A percentile compares a stretch with the other conserved stretches of the same genome.
These are phyloP conservation scores for Manihot esculenta DNA, from an alignment of 441 rosid genomes.

Conservation along the genomic window DNA sequence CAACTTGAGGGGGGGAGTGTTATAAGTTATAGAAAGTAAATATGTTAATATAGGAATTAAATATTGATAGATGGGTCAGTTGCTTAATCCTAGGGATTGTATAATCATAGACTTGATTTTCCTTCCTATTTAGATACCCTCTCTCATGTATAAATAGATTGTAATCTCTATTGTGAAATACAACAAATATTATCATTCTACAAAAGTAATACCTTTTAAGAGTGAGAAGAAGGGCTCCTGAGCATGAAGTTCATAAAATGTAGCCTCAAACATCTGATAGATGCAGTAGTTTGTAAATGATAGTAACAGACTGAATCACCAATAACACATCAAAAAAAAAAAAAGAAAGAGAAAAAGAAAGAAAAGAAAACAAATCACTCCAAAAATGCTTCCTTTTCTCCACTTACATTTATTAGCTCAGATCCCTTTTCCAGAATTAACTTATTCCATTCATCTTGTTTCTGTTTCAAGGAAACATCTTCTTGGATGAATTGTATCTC, in stretches of 20 bases:
- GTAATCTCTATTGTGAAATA: too few relatives aligned
- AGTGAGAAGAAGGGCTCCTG: conserved; percentile 60
- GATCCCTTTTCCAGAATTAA: conserved; percentile 41
- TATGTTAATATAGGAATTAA: too few relatives aligned
- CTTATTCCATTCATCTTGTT: conserved; percentile 44
- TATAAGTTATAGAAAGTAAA: too few relatives aligned
- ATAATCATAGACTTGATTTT: too few relatives aligned
- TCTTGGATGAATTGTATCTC: conserved; percentile 29
- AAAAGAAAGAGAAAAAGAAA: background rate
- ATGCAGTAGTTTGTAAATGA: background rate
- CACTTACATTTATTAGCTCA: conserved; percentile 42
- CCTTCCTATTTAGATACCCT: too few relatives aligned
- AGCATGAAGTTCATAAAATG: conserved; percentile 49
- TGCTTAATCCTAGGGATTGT: too few relatives aligned
- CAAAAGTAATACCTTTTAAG: conserved; percentile 44
- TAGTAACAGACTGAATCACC: background rate
- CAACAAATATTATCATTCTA: background rate
- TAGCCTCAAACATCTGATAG: conserved; percentile 37
- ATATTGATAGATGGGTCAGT: too few relatives aligned
- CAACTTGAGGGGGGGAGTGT: too few relatives aligned
- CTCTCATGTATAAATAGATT: too few relatives aligned
- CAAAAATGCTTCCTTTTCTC: background rate
- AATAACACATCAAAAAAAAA: background rate
- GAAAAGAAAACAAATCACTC: conserved; percentile 10
- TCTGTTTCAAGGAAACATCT: conserved; percentile 36